Percentiles rank a stretch among this genome's conserved stretches.
Evolutionary conservation across 768 basidiomycete species (phyloP).

Genomic region (Nidularia pulvinata): DNA sequence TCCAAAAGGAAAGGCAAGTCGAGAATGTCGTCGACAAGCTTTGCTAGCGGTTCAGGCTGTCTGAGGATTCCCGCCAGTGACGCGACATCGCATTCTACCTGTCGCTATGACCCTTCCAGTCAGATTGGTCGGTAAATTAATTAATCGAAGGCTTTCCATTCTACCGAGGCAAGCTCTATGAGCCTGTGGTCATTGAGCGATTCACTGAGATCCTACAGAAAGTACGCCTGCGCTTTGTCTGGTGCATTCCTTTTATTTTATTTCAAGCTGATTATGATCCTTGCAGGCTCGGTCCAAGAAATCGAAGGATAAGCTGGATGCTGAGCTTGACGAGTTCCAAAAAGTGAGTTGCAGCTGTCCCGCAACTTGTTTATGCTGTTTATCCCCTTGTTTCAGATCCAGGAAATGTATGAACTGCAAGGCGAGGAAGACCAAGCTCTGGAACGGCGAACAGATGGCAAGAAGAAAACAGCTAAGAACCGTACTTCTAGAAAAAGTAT

Average conservation of each 20-base stretch:
- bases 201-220: conserved; percentile 93
- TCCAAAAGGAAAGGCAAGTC: conserved; percentile 89
- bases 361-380: neutral
- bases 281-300: conserved; percentile 77
- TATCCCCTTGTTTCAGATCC: conserved; percentile 50
- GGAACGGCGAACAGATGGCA: conserved; percentile 82
- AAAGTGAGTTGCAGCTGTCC: conserved; percentile 38
- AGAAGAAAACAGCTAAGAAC: conserved; percentile 81
- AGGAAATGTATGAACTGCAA: conserved; percentile 80
- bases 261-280: too few relatives aligned
- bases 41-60: conserved; percentile 91
- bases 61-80: conserved; percentile 94
- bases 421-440: conserved; percentile 92
- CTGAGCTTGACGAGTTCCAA: conserved; percentile 95
- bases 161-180: conserved; percentile 97
- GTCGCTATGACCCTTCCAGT: conserved; percentile 94
- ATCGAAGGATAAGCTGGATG: conserved; percentile 88
- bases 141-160: conserved; percentile 90
- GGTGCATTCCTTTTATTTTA: too few relatives aligned
- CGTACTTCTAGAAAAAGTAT: conserved; percentile 50
- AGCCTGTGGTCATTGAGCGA: conserved; percentile 72
- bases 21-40: conserved; percentile 97
- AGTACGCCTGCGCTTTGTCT: conserved; percentile 13
- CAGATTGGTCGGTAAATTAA: conserved; percentile 95
- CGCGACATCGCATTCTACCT: conserved; percentile 96